Evolutionary conservation across 2,329 filamentous ascomycete genomes (phyloP).

Genomic region (Lithohypha guttulata): DNA sequence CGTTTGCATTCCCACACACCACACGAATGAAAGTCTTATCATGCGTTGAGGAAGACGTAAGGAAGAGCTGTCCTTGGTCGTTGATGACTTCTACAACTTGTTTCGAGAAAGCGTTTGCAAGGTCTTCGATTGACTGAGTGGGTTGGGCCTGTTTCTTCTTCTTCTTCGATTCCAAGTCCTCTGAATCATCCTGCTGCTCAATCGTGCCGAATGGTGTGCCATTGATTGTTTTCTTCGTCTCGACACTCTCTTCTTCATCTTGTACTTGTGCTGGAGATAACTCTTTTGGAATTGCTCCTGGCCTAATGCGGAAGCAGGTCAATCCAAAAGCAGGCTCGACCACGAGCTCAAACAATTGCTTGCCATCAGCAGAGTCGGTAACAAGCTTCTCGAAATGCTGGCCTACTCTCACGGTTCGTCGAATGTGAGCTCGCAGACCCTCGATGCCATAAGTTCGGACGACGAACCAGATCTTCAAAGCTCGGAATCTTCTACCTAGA

Average conservation of each 20-base stretch:
- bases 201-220: constrained; percentile 6
- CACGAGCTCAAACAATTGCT: constrained; percentile 65
- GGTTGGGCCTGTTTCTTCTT: not conserved
- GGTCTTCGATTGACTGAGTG: constrained; percentile 35
- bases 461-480: constrained; percentile 92
- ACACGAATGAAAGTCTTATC: constrained; percentile 71
- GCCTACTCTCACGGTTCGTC: constrained; percentile 57
- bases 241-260: not conserved
- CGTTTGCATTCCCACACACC: constrained; percentile 59
- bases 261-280: not conserved
- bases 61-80: constrained; percentile 62
- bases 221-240: constrained; percentile 7
- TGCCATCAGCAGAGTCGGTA: constrained; percentile 30
- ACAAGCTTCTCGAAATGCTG: constrained; percentile 57
- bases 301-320: constrained; percentile 60
- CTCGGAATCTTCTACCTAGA: constrained; percentile 75
- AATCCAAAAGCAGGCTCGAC: constrained; percentile 67
- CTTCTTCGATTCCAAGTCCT: not conserved
- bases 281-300: constrained; percentile 22
- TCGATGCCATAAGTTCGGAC: constrained; percentile 68
- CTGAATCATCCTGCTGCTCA: constrained; percentile 6
- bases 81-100: constrained; percentile 68
- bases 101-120: constrained; percentile 59
- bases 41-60: constrained; percentile 66
- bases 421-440: constrained; percentile 64